These are phyloP conservation scores for Nemania sp. DNA, from an alignment of 2,329 filamentous ascomycete genomes.

Conservation along the genomic window DNA sequence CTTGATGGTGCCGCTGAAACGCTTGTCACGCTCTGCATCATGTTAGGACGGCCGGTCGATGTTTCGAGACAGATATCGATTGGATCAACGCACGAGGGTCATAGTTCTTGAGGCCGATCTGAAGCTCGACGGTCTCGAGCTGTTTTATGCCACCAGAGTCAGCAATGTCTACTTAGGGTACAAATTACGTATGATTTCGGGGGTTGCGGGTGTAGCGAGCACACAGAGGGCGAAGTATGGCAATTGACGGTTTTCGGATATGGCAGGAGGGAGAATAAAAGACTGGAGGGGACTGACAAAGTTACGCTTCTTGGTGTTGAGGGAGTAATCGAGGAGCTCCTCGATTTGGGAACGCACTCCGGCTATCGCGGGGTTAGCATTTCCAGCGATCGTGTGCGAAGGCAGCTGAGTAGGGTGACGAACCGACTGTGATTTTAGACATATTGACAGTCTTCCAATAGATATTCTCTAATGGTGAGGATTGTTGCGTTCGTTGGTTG, in stretches of 20 bases:
- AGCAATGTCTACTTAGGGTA: too few relatives aligned
- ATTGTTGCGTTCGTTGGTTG: slow-evolving; percentile 46
- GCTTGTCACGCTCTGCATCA: slow-evolving; percentile 87
- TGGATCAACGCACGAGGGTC: slow-evolving; percentile 61
- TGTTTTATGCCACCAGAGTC: too few relatives aligned
- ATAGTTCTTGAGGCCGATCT: slow-evolving; percentile 98
- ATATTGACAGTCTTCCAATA: slow-evolving; percentile 89
- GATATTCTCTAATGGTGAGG: slow-evolving; percentile 78
- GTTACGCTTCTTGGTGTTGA: slow-evolving; percentile 96
- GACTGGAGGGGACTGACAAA: too few relatives aligned
- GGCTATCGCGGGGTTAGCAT: slow-evolving; percentile 42
- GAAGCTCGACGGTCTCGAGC: slow-evolving; percentile 85
- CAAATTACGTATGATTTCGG: too few relatives aligned
- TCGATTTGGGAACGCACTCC: slow-evolving; percentile 67
- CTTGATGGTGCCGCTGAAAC: slow-evolving; percentile 99
- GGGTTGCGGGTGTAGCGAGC: too few relatives aligned
- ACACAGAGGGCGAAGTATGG: too few relatives aligned
- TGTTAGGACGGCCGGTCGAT: slow-evolving; percentile 8
- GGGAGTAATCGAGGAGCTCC: slow-evolving; percentile 93
- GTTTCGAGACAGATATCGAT: not conserved
- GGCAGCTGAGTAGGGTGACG: slow-evolving; percentile 28
- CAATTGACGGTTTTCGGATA: too few relatives aligned
- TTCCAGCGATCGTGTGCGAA: slow-evolving; percentile 4
- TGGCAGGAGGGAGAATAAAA: too few relatives aligned
- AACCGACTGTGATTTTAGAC: slow-evolving; percentile 85